Base-by-base conservation (phyloP, 371 early-diverging fungal species). In the Actinomortierella wolfii region DNA sequence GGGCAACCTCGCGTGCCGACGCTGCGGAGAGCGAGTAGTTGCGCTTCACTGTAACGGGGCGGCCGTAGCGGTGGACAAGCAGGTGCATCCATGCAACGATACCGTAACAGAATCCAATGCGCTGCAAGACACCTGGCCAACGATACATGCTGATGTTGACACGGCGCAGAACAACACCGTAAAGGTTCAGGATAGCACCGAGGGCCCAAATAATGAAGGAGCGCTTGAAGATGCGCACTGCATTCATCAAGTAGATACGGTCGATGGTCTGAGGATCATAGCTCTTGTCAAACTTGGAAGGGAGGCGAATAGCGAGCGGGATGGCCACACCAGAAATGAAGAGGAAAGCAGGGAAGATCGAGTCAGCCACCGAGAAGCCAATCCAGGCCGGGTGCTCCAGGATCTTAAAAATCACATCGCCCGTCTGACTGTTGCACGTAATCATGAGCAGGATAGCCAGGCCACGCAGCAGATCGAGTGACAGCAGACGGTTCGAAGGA, bases 261-360 rank as follows among this genome's bases (percentile, higher is more conserved):
- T 25, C 50, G 6, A 54, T 45, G 20, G 56, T 56, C 9, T 43
- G 25, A 1, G 55, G 46, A 42, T 70, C 54, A 13, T 65, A 57
- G 44, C 50, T 52, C 34, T 51, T 29, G 18, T 34, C 56, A 7
- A 7, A 15, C 11, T n/a, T n/a, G 11, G 46, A 34, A 15, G 56
- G 56, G 1, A 44, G 61, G 11, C 71, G 61, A 45, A 76, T 48
- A 0, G 82, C 74, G n/a, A 84, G 51, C 0, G 84, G 82, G 17
- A 83, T 74, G n/a, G 82, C 63, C 21, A 78, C 61, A 23, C 84
- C 82, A 26, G 70, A 68, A 25, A 82, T 77, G 57, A 82, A 81
- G 17, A 84, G 51, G 54, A 84, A 82, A 40, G 67, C 67, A 9
- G 84, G 84, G 67, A 84, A 84, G 26, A 84, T 75, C 0, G 78